These are phyloP conservation scores for Astragalus membranaceus DNA, from an alignment of 306 rosid species.

Conservation along the genomic window DNA sequence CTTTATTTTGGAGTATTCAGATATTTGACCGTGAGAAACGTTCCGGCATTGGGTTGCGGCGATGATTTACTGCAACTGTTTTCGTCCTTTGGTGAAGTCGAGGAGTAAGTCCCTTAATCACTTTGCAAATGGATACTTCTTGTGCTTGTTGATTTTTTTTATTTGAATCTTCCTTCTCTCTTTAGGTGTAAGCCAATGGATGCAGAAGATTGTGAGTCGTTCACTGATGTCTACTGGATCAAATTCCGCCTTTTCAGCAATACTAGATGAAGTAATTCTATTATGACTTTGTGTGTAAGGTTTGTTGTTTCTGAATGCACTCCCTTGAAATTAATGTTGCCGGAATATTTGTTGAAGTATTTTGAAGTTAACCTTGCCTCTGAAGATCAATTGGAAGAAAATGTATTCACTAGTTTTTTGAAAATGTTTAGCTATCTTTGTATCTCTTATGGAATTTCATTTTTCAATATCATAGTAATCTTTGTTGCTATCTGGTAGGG, in stretches of 20 bases:
- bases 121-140: not conserved
- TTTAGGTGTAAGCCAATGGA: slow-evolving; percentile 87
- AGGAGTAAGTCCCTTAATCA: slow-evolving; percentile 47
- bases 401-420: not conserved
- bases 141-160: not conserved
- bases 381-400: not conserved
- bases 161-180: not conserved
- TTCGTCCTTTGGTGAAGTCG: slow-evolving; percentile 70
- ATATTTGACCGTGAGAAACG: slow-evolving; percentile 73
- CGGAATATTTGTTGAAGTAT: not conserved
- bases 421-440: not conserved
- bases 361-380: not conserved
- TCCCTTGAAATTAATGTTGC: no score
- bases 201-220: slow-evolving; percentile 77
- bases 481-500: slow-evolving; percentile 5
- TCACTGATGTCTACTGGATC: slow-evolving; percentile 84
- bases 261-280: not conserved
- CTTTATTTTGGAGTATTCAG: no score
- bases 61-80: slow-evolving; percentile 62
- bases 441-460: not conserved
- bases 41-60: slow-evolving; percentile 85
- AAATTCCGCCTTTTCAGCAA: slow-evolving; percentile 64
- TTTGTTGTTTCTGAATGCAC: slow-evolving; percentile 23
- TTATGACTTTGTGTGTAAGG: slow-evolving; percentile 28
- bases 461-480: not conserved